Percentiles rank a stretch among this genome's conserved stretches.
Evolutionary conservation across 768 basidiomycete species (phyloP).

Genomic region (Xanthoconium stramineum): DNA sequence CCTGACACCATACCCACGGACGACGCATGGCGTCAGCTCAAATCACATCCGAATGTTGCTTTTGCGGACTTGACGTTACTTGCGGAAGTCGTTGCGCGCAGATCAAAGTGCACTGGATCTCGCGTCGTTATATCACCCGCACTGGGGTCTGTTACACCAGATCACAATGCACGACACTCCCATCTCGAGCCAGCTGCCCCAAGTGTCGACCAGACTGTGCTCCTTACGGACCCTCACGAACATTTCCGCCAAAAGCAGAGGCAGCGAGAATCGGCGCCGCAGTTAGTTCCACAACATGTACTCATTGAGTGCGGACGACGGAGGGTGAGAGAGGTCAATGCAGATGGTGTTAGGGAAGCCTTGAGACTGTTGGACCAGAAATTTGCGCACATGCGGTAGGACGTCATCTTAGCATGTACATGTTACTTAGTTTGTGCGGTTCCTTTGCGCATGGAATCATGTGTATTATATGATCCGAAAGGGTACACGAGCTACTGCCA

Average conservation of each 20-base stretch:
- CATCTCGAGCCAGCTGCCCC: slow-evolving; percentile 8
- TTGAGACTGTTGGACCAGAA: slow-evolving; percentile 70
- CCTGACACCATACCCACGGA: slow-evolving; percentile 70
- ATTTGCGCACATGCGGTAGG: slow-evolving; percentile 40
- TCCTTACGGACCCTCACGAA: slow-evolving; percentile 54
- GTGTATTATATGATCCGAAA: not conserved
- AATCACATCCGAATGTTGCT: slow-evolving; percentile 83
- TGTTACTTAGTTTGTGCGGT: not conserved
- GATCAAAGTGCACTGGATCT: slow-evolving; percentile 74
- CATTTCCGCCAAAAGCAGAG: slow-evolving; percentile 47
- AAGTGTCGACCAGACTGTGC: slow-evolving; percentile 36
- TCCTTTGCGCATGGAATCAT: not conserved
- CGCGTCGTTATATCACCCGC: slow-evolving; percentile 58
- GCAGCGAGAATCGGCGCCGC: slow-evolving; percentile 42
- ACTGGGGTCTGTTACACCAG: slow-evolving; percentile 47
- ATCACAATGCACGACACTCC: slow-evolving; percentile 29
- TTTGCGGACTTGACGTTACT: slow-evolving; percentile 81
- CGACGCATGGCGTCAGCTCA: slow-evolving; percentile 80
- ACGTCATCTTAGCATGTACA: not conserved
- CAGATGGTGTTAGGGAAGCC: slow-evolving; percentile 73
- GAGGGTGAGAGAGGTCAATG: slow-evolving; percentile 61
- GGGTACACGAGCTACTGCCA: not conserved
- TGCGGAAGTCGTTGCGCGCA: slow-evolving; percentile 85
- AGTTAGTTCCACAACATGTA: slow-evolving; percentile 59
- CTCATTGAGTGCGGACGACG: slow-evolving; percentile 61